Percentiles rank a stretch among this genome's conserved stretches.
Conservation (phyloP, 2,329 filamentous ascomycete genomes). For the Sclerotinia nivalis region DNA sequence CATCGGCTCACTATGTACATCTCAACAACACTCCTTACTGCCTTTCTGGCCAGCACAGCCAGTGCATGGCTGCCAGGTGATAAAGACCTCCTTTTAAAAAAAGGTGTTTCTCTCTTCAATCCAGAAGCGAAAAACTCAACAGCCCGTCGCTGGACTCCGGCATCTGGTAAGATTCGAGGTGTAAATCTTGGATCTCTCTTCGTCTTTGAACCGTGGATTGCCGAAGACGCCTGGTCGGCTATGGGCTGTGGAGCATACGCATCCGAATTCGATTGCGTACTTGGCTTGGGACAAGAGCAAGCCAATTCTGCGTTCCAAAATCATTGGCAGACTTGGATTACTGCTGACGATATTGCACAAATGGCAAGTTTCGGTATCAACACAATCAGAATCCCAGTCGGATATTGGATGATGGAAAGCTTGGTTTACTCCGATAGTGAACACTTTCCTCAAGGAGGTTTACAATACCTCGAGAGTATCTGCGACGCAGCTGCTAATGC, state of each 20-base stretch:
- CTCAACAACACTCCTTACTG: conserved; percentile 16
- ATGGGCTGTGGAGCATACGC: conserved; percentile 48
- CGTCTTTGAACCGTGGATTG: conserved; percentile 52
- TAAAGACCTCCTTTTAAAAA: conserved; percentile 8
- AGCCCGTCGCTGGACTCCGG: conserved; percentile 18
- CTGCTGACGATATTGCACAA: conserved; percentile 46
- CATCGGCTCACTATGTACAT: neutral
- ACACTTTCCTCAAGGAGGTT: conserved; percentile 50
- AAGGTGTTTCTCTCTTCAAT: conserved; percentile 22
- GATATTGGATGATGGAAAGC: conserved; percentile 53
- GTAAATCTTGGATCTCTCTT: conserved; percentile 53
- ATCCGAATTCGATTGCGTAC: conserved; percentile 52
- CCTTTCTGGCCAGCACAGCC: conserved; percentile 12
- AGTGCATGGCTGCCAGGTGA: conserved; percentile 23
- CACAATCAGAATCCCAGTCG: conserved; percentile 51
- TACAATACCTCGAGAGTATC: conserved; percentile 48
- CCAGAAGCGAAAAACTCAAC: conserved; percentile 15
- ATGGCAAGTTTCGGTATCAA: conserved; percentile 51
- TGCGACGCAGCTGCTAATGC: conserved; percentile 47
- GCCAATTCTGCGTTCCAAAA: conserved; percentile 48
- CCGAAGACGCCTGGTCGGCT: conserved; percentile 43
- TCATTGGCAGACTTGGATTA: conserved; percentile 53
- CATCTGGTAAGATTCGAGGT: conserved; percentile 47
- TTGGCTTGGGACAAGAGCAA: conserved; percentile 46
- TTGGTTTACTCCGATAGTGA: conserved; percentile 47